Conservation (phyloP, 2,329 filamentous ascomycete genomes). For the Monosporascus cannonballus region DNA sequence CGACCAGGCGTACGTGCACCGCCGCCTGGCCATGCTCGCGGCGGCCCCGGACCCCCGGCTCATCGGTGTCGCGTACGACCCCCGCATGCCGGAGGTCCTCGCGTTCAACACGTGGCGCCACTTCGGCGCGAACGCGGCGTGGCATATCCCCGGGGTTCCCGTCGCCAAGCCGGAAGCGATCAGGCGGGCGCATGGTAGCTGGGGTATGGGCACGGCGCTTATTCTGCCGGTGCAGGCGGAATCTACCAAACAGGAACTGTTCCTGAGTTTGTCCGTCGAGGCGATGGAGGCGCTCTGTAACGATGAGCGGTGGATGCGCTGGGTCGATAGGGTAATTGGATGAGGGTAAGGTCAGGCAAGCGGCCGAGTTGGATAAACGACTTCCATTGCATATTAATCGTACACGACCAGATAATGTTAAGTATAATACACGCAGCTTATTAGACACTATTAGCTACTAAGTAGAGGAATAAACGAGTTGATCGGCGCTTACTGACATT, state of each 20-base stretch:
- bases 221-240: constrained; percentile 23
- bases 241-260: constrained; percentile 24
- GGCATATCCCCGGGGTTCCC: constrained; percentile 30
- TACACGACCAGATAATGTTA: too few species aligned
- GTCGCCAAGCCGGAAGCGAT: constrained; percentile 30
- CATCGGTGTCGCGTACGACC: constrained; percentile 34
- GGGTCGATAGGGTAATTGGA: constrained; percentile 27
- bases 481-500: too few species aligned
- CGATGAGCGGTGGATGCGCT: constrained; percentile 25
- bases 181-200: constrained; percentile 23
- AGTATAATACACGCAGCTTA: too few species aligned
- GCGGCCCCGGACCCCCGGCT: constrained; percentile 32
- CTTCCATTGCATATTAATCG: constrained; percentile 1
- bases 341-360: constrained; percentile 11
- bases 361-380: constrained; percentile 11
- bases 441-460: too few species aligned
- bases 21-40: constrained; percentile 31
- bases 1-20: constrained; percentile 34
- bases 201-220: constrained; percentile 26
- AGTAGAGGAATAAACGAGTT: too few species aligned
- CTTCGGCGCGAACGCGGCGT: constrained; percentile 36
- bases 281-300: constrained; percentile 25
- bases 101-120: constrained; percentile 40
- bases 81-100: constrained; percentile 32
- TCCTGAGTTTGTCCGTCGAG: constrained; percentile 24